Base-by-base conservation (phyloP, 129 eudicot genomes). In the Saposhnikovia divaricata region DNA sequence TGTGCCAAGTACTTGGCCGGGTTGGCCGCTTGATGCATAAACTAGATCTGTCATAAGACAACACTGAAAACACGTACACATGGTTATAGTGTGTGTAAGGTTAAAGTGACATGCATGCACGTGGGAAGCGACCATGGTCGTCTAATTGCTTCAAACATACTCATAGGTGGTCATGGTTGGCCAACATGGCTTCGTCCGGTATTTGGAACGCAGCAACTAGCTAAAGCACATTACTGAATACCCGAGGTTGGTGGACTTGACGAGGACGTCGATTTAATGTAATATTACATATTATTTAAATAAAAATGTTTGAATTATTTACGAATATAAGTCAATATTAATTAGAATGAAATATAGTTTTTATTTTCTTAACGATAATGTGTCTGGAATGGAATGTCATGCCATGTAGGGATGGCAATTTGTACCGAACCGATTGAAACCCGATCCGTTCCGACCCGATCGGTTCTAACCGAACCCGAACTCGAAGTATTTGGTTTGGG, bases 61-160 rank as follows among this genome's bases (percentile, higher is more conserved):
- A 27, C 43, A 68, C 73, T 68, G 10, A 27, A 31, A 68, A 68
- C 73, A 27, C 73, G 31, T 14, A 68, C 42, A 61, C 69, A 61
- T 61, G 69, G 34, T 61, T n/a, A 0, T 9, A 61, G 37, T 61
- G 34, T 61, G 69, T 61, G 69, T 61, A 3, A 31, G 42, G 9
- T 68, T 12, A 68, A 15, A 16, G 75, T 71, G 47, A 37, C 75
- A 71, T 71, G 75, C 75, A 16, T 71, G 75, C 75, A 71, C 75
- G 75, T 71, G 75, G 45, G 44, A 71, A 71, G 50, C 8, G 47
- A 31, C 39, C 40, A 71, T 6, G 47, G 47, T 39, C 75, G 47
- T 39, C 75, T 3, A 8, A 19, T 59, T 59, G 9, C 14, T 59
- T 59, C 14, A 23, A 59, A 59, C 66, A 23, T 2, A 55, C 63